Percentiles rank a stretch among this genome's conserved stretches.
These are phyloP conservation scores for Sinapis alba DNA, from an alignment of 441 rosid species.

Conservation along the genomic window DNA sequence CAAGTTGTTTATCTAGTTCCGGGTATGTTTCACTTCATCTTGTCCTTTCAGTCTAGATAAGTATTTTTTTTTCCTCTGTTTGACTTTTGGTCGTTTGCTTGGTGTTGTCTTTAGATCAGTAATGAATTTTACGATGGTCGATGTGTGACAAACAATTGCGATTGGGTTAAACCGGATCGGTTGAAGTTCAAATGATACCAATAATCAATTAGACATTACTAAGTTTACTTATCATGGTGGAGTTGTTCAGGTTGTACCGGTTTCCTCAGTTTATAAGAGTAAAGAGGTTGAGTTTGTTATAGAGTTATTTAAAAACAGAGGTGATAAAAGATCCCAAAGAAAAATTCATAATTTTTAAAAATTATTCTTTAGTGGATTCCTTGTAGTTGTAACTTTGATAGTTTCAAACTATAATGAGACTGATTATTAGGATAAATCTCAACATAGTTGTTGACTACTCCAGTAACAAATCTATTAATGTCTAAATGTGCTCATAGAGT, in stretches of 20 bases:
- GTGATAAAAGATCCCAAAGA: too few species aligned
- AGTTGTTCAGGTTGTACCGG: too few species aligned
- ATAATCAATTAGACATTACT: not conserved
- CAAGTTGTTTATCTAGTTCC: conserved; percentile 39
- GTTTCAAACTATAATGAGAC: not conserved
- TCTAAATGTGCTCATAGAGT: not conserved
- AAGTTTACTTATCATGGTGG: too few species aligned
- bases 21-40: conserved; percentile 32
- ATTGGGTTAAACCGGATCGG: not conserved
- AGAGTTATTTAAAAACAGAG: not conserved
- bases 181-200: not conserved
- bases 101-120: conserved; percentile 3
- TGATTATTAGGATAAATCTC: not conserved
- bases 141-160: not conserved
- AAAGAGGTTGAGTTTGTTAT: not conserved
- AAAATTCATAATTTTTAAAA: too few species aligned
- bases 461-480: not conserved
- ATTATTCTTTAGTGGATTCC: not conserved
- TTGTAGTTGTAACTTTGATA: not conserved
- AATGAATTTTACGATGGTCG: not conserved
- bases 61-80: not conserved
- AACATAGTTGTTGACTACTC: not conserved
- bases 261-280: not conserved
- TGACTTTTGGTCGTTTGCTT: not conserved
- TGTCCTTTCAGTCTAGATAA: not conserved